Percentiles rank a stretch among this genome's conserved stretches.
These are phyloP conservation scores for Sclerotinia subarctica DNA, from an alignment of 2,329 filamentous ascomycete species.

Conservation along the genomic window DNA sequence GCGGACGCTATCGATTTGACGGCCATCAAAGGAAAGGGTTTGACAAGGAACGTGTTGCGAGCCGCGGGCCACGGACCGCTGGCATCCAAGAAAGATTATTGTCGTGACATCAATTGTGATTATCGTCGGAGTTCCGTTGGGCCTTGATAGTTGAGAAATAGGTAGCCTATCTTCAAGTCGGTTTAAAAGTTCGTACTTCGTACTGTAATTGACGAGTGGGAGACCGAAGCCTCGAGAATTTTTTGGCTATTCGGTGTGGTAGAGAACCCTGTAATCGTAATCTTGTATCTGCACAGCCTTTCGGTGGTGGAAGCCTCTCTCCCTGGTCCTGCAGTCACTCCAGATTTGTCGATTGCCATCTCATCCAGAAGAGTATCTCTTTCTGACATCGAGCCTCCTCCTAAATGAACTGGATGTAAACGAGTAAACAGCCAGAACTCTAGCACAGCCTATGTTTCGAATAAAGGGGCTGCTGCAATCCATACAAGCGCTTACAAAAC, in stretches of 20 bases:
- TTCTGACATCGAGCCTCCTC: neutral
- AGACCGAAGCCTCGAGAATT: neutral
- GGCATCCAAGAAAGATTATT: neutral
- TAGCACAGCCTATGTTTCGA: neutral
- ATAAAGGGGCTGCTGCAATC: neutral
- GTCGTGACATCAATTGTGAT: neutral
- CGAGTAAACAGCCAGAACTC: neutral
- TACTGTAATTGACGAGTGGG: neutral
- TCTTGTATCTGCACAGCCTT: constrained; percentile 20
- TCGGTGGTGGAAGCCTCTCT: constrained; percentile 1
- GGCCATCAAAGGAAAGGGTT: neutral
- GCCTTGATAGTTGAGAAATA: neutral
- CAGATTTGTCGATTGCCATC: neutral
- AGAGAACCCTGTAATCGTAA: constrained; percentile 12
- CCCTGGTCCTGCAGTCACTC: neutral
- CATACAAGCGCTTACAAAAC: neutral
- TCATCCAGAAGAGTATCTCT: neutral
- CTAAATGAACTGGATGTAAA: too few species aligned
- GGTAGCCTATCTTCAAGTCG: neutral
- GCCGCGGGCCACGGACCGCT: neutral
- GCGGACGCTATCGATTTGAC: neutral
- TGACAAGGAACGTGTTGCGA: constrained; percentile 7
- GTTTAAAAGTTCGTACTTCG: neutral
- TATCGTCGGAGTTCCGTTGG: neutral
- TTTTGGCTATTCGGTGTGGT: neutral